Evolutionary conservation across 306 rosid genomes (phyloP).

Genomic region (Dalbergia oliveri): DNA sequence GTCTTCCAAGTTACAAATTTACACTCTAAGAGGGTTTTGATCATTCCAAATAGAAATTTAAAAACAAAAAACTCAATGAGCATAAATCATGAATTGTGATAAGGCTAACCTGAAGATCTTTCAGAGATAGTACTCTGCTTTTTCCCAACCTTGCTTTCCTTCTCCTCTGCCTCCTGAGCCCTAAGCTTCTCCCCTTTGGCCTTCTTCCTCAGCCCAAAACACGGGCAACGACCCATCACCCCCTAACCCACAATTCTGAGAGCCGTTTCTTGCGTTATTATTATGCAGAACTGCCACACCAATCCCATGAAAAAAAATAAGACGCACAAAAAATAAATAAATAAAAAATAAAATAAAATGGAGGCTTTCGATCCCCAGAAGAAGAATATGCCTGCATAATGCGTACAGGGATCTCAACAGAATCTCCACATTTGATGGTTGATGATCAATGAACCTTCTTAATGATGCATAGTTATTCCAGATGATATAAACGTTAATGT

Average conservation of each 20-base stretch:
- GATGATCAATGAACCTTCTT: constrained; percentile 4
- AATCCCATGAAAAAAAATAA: constrained; percentile 1
- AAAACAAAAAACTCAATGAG: background rate
- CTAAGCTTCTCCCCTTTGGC: constrained; percentile 17
- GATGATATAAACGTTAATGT: background rate
- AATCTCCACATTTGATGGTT: constrained; percentile 22
- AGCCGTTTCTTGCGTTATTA: background rate
- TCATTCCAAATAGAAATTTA: background rate
- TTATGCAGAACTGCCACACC: background rate
- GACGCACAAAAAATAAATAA: background rate
- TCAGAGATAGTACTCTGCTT: background rate
- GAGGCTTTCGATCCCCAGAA: constrained; percentile 26
- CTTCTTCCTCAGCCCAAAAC: constrained; percentile 52
- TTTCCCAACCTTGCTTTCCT: background rate
- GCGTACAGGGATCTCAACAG: constrained; percentile 21
- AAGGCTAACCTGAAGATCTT: constrained; percentile 40
- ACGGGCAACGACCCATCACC: constrained; percentile 48
- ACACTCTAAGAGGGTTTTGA: background rate
- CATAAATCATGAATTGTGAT: background rate
- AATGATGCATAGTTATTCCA: background rate
- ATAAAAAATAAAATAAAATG: background rate
- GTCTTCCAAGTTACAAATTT: background rate
- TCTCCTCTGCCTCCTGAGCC: background rate
- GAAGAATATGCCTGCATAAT: constrained; percentile 8
- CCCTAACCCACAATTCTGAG: constrained; percentile 25